Percentiles rank a stretch among this genome's conserved stretches.
phyloP scores from a whole-genome alignment of 2,329 filamentous ascomycete species.

The Sporothrix pallida region DNA sequence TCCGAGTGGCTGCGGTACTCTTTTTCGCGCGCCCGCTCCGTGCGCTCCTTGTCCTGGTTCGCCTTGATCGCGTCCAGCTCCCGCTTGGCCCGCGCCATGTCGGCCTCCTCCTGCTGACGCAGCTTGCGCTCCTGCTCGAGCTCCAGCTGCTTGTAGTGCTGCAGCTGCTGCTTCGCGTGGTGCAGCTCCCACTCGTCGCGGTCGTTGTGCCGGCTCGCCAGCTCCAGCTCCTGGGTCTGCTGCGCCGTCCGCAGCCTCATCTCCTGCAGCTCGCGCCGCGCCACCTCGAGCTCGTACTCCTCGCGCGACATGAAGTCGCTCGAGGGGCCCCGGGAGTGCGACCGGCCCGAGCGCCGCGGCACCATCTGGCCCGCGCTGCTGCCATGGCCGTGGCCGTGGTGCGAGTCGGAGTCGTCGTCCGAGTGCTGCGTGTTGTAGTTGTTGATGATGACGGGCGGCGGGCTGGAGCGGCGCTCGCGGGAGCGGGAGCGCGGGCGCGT shows the following conservation, averaged over 20 bases:
- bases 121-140: constrained; percentile 45
- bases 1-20: constrained; percentile 43
- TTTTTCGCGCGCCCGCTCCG: constrained; percentile 33
- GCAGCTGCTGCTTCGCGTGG: constrained; percentile 51
- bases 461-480: constrained; percentile 54
- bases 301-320: constrained; percentile 50
- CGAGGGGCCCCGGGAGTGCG: constrained; percentile 38
- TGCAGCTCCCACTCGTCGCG: constrained; percentile 51
- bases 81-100: constrained; percentile 39
- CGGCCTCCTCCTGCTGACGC: constrained; percentile 46
- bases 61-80: constrained; percentile 51
- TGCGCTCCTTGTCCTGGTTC: constrained; percentile 46
- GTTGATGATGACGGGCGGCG: constrained; percentile 63
- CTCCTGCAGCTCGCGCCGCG: constrained; percentile 53
- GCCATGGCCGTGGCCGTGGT: constrained; percentile 39
- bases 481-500: constrained; percentile 52
- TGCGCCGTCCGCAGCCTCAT: constrained; percentile 52
- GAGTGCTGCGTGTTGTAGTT: constrained; percentile 55
- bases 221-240: constrained; percentile 53
- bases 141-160: constrained; percentile 49
- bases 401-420: constrained; percentile 49
- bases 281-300: constrained; percentile 48
- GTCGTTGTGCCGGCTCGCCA: constrained; percentile 57
- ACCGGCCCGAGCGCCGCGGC: constrained; percentile 43
- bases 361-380: constrained; percentile 36